Evolutionary conservation across 371 early-diverging fungal species (phyloP), one percentile per base, ranked within the genome.

Genomic region (Apophysomyces ossiformis): DNA sequence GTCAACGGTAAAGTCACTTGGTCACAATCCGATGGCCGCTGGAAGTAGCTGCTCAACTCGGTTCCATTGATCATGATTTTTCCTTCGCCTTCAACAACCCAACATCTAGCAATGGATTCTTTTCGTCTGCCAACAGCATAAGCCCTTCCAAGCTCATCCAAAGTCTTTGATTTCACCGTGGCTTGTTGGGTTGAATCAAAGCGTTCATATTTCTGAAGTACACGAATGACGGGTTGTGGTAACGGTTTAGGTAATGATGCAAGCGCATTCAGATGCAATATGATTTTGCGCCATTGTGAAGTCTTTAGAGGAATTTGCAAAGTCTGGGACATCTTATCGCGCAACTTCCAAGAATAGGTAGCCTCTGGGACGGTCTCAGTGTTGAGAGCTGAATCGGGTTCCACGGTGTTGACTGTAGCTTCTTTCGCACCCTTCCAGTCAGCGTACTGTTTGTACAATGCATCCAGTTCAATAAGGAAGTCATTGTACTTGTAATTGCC

Each of bases 71-170:
- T 85, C 58, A 91, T 69, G 7, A 96, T 69, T 58, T 87, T 78
- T 12, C 93, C 93, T 36, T 90, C 87, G 3, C 94, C 95, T 70
- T 86, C 86, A 5, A 95, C 90, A 0, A 96, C 74, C 86, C 89
- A 95, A 57, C 87, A 92, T 37, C 87, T 83, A 7, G 96, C 94
- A 12, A 77, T 78, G 1, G 97, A 89, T 61, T 91, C 89, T 86
- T 98, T 98, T 69, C 97, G 86, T 45, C 92, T 86, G 1, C 95
- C 98, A 7, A 84, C 82, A 0, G 93, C 92, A 75, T 85, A 89
- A 32, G 94, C 90, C 54, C 95, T 81, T 7, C 96, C 96, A 57
- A 85, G 66, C 18, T 87, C 86, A 71, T 97, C 96, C 64, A 92
- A 66, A 5, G 76, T 66, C 61, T 86, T 79, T 59, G 71, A 61